Base-by-base conservation (phyloP, 257 asterid species). In the Primulina tabacum region DNA sequence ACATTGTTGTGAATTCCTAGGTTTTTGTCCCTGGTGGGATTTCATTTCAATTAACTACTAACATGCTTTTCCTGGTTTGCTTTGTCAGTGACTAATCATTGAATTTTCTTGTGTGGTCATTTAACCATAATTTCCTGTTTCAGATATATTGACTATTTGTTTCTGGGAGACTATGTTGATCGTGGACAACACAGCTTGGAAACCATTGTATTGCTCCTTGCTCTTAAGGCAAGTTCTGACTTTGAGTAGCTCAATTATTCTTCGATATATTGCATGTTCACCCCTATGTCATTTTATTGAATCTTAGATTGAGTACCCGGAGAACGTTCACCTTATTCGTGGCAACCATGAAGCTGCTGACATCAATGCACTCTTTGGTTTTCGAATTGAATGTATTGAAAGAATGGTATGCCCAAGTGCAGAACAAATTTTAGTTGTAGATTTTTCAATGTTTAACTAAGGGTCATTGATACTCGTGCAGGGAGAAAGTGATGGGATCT, bases 161-260 rank as follows among this genome's bases (percentile, higher is more conserved):
- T 94, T 72, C 92, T 94, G 75, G 99, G 99, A 73, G 99, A 94
- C 80, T 94, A 94, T 75, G 99, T 94, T 76, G 99, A 94, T 82
- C 96, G 99, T 71, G 99, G 99, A 52, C 99, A 94, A 81, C 99
- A 94, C 87, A 94, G 99, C 88, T 84, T 94, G 92, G 99, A 94
- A 83, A 94, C 99, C 77, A 94, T 94, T 74, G 91, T 95, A 68
- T 82, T 94, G 85, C 97, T 94, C 69, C 92, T 94, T 70, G 99
- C 99, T 73, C 86, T 94, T 18, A 94, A 94, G 96, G 99, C 84
- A 80, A 82, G 84, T 76, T 75, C 52, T 64, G 43, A 66, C 58
- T 34, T 33, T 18, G 55, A 66, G 33, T 64, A 56, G 43, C 65
- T 5, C 7, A 50, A 18, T 52, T 9, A 43, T 3, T 34, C 16